These are phyloP conservation scores for Mortierella antarctica DNA, from an alignment of 192 early-diverging fungal genomes.

Conservation along the genomic window DNA sequence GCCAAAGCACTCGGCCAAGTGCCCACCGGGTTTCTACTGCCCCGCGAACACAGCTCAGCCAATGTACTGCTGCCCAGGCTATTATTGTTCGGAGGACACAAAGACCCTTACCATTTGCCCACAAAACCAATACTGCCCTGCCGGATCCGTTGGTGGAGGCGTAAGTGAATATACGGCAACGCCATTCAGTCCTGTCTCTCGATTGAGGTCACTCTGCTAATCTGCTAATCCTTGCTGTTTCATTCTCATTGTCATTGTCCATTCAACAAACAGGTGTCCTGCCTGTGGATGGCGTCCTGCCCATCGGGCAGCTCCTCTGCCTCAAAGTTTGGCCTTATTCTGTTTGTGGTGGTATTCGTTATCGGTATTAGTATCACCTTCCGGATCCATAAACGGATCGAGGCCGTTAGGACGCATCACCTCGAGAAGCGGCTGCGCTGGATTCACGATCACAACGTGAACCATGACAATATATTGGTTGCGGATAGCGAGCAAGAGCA, in stretches of 20 bases:
- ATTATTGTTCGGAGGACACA: constrained; percentile 63
- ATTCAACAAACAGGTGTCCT: constrained; percentile 12
- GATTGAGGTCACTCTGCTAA: too few species aligned
- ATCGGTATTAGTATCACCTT: constrained; percentile 39
- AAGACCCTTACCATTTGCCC: constrained; percentile 61
- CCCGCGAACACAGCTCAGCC: constrained; percentile 66
- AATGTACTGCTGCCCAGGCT: constrained; percentile 68
- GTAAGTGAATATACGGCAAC: constrained; percentile 5
- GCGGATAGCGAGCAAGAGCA: constrained; percentile 7
- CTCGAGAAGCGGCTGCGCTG: constrained; percentile 42
- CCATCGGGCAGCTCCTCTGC: constrained; percentile 35
- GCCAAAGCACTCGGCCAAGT: constrained; percentile 24
- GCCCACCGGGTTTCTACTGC: constrained; percentile 62
- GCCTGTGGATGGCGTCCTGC: constrained; percentile 40
- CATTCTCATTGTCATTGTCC: not conserved
- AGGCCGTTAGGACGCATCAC: constrained; percentile 37
- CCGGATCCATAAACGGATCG: constrained; percentile 25
- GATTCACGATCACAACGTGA: constrained; percentile 42
- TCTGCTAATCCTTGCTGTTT: not conserved
- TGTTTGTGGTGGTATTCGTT: constrained; percentile 29
- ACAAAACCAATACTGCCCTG: constrained; percentile 60
- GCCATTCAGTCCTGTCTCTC: not conserved
- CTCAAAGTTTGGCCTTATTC: constrained; percentile 37
- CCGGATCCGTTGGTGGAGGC: constrained; percentile 52
- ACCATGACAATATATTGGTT: constrained; percentile 19